A percentile compares a stretch with the other conserved stretches of the same genome.
Conservation (phyloP, 192 early-diverging fungal species). For the Piromyces finnis region DNA sequence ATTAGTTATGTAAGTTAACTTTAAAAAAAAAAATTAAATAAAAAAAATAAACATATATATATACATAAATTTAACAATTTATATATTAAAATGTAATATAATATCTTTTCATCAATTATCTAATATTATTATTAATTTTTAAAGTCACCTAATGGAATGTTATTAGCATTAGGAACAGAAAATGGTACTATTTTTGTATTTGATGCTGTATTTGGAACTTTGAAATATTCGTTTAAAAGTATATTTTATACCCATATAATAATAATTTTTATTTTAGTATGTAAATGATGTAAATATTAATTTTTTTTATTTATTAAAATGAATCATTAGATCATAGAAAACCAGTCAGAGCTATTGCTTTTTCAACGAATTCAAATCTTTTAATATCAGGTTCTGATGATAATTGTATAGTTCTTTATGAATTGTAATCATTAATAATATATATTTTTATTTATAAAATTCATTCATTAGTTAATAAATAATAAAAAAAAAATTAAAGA, state of each 20-base stretch:
- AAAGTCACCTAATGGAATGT: neutral
- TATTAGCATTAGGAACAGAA: neutral
- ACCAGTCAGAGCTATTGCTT: neutral
- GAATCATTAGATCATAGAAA: neutral
- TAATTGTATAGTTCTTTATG: neutral
- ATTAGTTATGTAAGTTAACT: neutral
- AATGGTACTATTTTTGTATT: neutral
- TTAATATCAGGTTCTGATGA: neutral
- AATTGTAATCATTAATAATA: neutral
- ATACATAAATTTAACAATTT: too few relatives aligned
- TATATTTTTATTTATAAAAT: too few relatives aligned
- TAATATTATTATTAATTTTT: neutral
- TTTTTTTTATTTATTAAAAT: too few relatives aligned
- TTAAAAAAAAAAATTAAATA: neutral
- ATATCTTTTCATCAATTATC: too few relatives aligned
- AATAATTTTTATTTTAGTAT: too few relatives aligned
- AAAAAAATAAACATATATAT: neutral
- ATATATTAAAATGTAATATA: too few relatives aligned
- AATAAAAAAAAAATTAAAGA: too few relatives aligned
- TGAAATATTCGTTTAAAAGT: neutral
- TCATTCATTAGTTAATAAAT: too few relatives aligned
- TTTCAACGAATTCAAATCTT: neutral
- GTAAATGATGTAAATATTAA: too few relatives aligned
- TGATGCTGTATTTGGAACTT: neutral
- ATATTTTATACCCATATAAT: too few relatives aligned